Evolutionary conservation across 2,329 filamentous ascomycete species (phyloP), one percentile per base, ranked within the genome.

Genomic region (Fusarium armeniacum): DNA sequence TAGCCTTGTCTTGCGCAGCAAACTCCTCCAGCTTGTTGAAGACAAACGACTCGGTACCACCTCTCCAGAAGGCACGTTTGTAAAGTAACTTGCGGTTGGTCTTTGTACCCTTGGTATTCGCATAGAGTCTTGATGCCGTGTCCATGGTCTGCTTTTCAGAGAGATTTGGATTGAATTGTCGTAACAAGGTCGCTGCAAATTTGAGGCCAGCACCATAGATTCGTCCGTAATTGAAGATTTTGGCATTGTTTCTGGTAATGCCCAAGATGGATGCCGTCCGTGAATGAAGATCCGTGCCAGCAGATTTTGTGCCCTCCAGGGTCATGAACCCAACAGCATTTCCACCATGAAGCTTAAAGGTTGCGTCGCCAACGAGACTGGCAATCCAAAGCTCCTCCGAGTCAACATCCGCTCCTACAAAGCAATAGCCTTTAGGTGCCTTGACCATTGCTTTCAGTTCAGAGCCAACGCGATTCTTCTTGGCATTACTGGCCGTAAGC

Each of bases 311-410:
- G 16, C 96, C 95, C 81, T 99, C 97, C 2, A 99, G 84, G 0
- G 96, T 99, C 97, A 99, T 99, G 83, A 99, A 99, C 1, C 97
- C 96, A 62, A 99, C 93, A 2, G 97, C 96, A 77, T 98, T 98
- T 55, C 96, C 97, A 43, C 96, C 97, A 73, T 99, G 96, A 2
- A 99, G 84, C 76, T 93, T 91, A 82, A 99, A 99, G 26, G 94
- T 94, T 5, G 96, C 93, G 78, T 99, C 96, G 26, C 96, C 96
- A 3, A 99, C 89, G 2, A 99, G 85, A 78, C 93, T 97, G 5
- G 96, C 97, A 75, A 99, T 99, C 96, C 97, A 99, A 9, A 99
- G 86, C 79, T 99, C 96, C 78, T 99, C 91, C 3, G 94, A 98
- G 77, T 99, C 96, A 6, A 99, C 96, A 80, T 99, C 96, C 6